A percentile compares a stretch with the other conserved stretches of the same genome.
These are phyloP conservation scores for Camelina laxa DNA, from an alignment of 345 rosid genomes.

Conservation along the genomic window DNA sequence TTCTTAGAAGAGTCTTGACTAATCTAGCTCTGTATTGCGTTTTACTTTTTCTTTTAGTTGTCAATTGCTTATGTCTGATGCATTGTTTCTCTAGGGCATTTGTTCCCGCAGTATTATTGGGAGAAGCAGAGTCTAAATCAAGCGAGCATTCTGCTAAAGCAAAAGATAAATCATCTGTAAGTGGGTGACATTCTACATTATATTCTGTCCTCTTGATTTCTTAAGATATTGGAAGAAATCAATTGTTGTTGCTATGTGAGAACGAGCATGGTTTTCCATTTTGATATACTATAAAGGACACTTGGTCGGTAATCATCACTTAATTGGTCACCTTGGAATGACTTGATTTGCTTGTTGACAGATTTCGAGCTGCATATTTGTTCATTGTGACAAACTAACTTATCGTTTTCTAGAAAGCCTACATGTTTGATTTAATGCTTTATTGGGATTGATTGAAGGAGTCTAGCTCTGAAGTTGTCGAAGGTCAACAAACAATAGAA, in stretches of 20 bases:
- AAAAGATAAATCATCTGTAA: conserved; percentile 76
- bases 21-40: conserved; percentile 28
- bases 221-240: conserved; percentile 30
- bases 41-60: conserved; percentile 6
- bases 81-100: conserved; percentile 74
- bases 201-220: conserved; percentile 10
- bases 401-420: background rate
- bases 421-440: conserved; percentile 7
- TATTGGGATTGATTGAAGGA: conserved; percentile 57
- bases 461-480: conserved; percentile 64
- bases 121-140: conserved; percentile 81
- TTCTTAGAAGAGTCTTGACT: conserved; percentile 18
- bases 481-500: conserved; percentile 56
- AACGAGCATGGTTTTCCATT: conserved; percentile 13
- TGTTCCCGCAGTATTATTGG: conserved; percentile 97
- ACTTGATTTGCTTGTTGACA: conserved; percentile 16
- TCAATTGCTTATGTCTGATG: conserved; percentile 13
- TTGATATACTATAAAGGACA: conserved; percentile 15
- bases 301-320: conserved; percentile 14
- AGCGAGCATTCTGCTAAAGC: conserved; percentile 75
- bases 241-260: conserved; percentile 18
- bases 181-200: conserved; percentile 31
- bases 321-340: conserved; percentile 15
- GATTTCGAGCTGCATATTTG: conserved; percentile 19
- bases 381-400: conserved; percentile 20